Base-by-base conservation (phyloP, 495 filamentous ascomycete genomes). In the Pyrenula aspistea region DNA sequence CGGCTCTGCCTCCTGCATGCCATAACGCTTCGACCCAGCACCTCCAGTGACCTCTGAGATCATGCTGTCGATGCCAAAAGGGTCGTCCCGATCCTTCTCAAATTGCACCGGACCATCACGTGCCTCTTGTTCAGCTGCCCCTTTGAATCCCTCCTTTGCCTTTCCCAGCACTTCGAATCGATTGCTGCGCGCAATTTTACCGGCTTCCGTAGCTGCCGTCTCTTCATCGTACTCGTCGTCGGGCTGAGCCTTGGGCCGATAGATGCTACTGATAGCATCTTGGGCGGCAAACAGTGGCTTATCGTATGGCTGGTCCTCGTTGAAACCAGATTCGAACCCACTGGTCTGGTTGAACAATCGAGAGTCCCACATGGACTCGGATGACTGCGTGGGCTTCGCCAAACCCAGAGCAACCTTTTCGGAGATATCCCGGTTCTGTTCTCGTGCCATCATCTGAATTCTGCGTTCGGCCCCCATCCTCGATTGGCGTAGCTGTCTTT, bases 291-390 rank as follows among this genome's bases (percentile, higher is more conserved):
- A 99, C 19, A 99, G 73, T 53, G 94, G 93, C 68, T 95, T 96
- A 70, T 97, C 94, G 74, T 97, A 99, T 0, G 83, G 83, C 62
- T 99, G 90, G 67, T 99, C 94, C 68, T 99, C 93, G 67, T 99
- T 99, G 78, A 96, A 92, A 21, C 93, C 94, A 25, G 79, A 67
- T 60, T 85, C 82, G 71, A 99, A 93, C 12, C 91, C 94, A 62
- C 84, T 88, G 20, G 82, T 86, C 72, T 94, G 90, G 70, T 96
- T 96, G 73, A 99, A 99, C 48, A 99, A 72, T 53, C 93, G 81
- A 2, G 89, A 94, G 70, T 99, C 93, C 75, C 89, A 99, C 93
- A 96, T 97, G 21, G 87, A 77, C 68, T 97, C 93, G 12, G 82
- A 82, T 12, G 83, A 86, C 68, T 89, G 84, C 1, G 94, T 95